Evolutionary conservation across 805 yeast genomes (phyloP).

Genomic region (Maudiozyma serrabonitensis): DNA sequence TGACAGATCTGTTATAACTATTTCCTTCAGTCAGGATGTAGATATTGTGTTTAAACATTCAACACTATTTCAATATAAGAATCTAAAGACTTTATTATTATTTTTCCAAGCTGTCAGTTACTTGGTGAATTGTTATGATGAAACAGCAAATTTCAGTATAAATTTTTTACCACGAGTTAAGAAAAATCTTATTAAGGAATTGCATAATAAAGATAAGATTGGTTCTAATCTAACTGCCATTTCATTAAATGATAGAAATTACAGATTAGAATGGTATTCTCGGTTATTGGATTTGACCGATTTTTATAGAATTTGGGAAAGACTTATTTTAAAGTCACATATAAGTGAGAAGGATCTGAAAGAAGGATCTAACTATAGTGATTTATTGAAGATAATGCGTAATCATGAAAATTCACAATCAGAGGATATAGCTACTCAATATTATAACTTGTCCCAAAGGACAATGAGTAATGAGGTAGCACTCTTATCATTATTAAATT

Average conservation of each 20-base stretch:
- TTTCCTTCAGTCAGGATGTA: conserved; percentile 7
- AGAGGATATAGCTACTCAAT: not conserved
- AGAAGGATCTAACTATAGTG: not conserved
- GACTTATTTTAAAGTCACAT: conserved; percentile 8
- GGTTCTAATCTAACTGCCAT: not conserved
- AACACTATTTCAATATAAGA: conserved; percentile 16
- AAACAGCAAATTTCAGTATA: conserved; percentile 22
- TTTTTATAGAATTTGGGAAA: conserved; percentile 20
- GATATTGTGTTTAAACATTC: conserved; percentile 11
- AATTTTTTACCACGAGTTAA: conserved; percentile 24
- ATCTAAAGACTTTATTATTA: conserved; percentile 21
- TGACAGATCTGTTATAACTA: not conserved
- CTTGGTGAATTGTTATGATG: conserved; percentile 26
- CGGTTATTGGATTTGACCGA: conserved; percentile 10
- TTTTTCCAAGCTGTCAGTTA: conserved; percentile 28
- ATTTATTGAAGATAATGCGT: not conserved
- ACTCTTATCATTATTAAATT: conserved; percentile 17
- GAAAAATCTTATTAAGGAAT: conserved; percentile 7
- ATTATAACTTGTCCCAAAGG: not conserved
- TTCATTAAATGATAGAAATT: conserved; percentile 9
- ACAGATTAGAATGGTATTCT: conserved; percentile 10
- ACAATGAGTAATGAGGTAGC: conserved; percentile 7
- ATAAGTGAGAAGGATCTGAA: not conserved
- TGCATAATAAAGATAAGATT: not conserved
- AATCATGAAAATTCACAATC: not conserved